Evolutionary conservation across 148 eudicot species (phyloP).

Genomic region (Rhododendron henanense): DNA sequence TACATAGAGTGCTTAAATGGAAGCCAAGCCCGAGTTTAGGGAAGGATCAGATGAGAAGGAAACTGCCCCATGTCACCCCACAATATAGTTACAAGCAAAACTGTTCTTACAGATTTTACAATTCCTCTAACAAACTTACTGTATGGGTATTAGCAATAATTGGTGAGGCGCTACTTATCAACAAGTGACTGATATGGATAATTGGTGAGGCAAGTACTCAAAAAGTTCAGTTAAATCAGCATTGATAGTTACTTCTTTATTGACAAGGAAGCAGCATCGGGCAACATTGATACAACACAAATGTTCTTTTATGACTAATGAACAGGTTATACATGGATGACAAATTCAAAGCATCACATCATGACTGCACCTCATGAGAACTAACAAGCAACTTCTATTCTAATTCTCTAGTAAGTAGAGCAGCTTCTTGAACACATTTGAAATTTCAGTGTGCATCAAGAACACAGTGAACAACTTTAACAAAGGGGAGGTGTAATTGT

Average conservation of each 20-base stretch:
- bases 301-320: background rate
- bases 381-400: background rate
- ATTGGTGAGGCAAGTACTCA: background rate
- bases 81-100: background rate
- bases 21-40: background rate
- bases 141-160: background rate
- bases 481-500: background rate
- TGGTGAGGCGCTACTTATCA: background rate
- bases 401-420: background rate
- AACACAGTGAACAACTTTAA: background rate
- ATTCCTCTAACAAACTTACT: background rate
- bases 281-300: background rate
- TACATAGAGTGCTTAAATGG: background rate
- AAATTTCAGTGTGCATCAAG: background rate
- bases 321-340: background rate
- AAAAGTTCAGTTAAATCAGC: background rate
- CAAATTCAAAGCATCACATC: background rate
- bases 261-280: background rate
- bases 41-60: background rate
- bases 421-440: constrained; percentile 1
- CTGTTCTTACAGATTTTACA: background rate
- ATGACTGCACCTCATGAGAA: constrained; percentile 6
- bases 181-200: background rate
- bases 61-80: background rate
- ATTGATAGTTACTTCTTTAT: background rate